Base-by-base conservation (phyloP, 176 grass and related monocot species). In the Lolium rigidum region DNA sequence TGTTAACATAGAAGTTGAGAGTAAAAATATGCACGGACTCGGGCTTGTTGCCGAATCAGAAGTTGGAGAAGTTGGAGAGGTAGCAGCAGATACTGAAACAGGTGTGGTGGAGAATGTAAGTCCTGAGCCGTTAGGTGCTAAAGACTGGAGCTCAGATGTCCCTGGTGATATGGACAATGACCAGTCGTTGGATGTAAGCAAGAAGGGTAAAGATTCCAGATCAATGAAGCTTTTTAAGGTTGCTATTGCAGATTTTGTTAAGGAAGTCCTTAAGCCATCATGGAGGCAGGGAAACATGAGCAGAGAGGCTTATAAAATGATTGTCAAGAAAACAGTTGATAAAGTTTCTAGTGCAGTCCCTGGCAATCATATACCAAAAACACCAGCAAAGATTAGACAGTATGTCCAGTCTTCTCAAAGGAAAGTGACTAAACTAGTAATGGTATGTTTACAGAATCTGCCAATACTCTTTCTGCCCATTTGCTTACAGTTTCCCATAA, bases 291-390 rank as follows among this genome's bases (percentile, higher is more conserved):
- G 97, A 64, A 98, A 94, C 87, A 96, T 98, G 85, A 98, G 84
- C 88, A 98, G 92, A 90, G 97, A 94, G 41, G 93, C 94, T 87
- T 98, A 91, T 78, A 99, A 99, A 90, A 94, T 87, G 75, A 88
- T 99, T 88, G 97, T 99, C 35, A 99, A 86, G 89, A 99, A 99
- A 88, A 99, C 97, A 52, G 97, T 99, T 57, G 94, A 99, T 82
- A 99, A 99, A 74, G 97, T 99, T 83, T 92, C 94, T 86, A 87
- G 65, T 86, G 89, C 97, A 17, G 84, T 94, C 35, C 86, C 95
- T 83, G 87, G 71, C 78, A 91, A 87, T 86, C 97, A 94, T 83
- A 88, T 99, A 79, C 97, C 97, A 0, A 95, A 92, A 86, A 92
- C 92, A 49, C 92, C 91, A 71, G 88, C 87, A 55, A 99, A 94